phyloP scores from a whole-genome alignment of 1,139 yeast species.

The Nadsonia starkeyi-henricii region DNA sequence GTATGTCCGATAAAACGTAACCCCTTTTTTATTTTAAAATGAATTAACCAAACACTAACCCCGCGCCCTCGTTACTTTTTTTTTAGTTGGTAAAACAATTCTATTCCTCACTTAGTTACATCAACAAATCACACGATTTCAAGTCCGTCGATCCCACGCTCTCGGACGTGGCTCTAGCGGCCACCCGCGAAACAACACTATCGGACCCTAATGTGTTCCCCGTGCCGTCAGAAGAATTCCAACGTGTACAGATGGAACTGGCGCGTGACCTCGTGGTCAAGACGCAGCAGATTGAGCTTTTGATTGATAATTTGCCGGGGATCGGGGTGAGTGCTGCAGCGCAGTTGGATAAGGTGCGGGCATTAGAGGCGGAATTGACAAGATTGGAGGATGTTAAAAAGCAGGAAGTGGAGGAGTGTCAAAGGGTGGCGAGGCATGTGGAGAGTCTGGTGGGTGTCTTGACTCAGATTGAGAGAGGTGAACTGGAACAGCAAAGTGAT shows the following conservation, averaged over 20 bases:
- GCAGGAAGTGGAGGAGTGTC: conserved; percentile 50
- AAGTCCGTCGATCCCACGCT: conserved; percentile 40
- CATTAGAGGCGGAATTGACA: conserved; percentile 50
- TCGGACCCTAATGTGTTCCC: conserved; percentile 17
- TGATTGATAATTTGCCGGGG: conserved; percentile 86
- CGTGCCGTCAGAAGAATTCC: conserved; percentile 7
- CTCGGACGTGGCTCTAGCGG: conserved; percentile 34
- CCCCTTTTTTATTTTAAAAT: too few relatives aligned
- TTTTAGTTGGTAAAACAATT: conserved; percentile 65
- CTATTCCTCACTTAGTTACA: conserved; percentile 78
- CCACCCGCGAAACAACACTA: conserved; percentile 22
- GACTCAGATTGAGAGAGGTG: background rate
- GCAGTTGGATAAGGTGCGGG: conserved; percentile 52
- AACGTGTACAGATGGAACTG: conserved; percentile 34
- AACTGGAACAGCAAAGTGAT: background rate
- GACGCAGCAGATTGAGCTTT: conserved; percentile 70
- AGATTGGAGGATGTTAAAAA: conserved; percentile 47
- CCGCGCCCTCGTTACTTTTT: conserved; percentile 1
- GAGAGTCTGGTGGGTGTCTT: background rate
- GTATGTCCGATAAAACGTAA: conserved; percentile 16
- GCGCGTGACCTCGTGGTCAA: conserved; percentile 75
- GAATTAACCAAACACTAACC: background rate
- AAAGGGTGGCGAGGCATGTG: conserved; percentile 37
- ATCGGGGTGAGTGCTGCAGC: conserved; percentile 70
- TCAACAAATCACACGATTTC: conserved; percentile 58